Evolutionary conservation across 1,139 yeast genomes (phyloP), one percentile per base, ranked within the genome.

Genomic region (Pichia sp.): DNA sequence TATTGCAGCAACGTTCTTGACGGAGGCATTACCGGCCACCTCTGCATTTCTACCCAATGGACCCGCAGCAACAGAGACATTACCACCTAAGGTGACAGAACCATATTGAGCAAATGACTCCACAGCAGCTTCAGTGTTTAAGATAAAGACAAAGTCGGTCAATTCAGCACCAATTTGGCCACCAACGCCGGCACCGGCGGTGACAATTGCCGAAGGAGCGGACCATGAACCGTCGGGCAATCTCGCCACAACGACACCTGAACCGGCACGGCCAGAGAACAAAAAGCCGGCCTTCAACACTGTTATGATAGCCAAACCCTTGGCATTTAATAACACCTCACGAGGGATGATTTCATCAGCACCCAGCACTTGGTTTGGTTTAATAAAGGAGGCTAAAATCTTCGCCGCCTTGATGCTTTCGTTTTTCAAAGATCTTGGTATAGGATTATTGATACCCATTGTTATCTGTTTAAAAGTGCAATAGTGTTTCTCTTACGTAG

Each of bases 171-270:
- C 98, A 48, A 91, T 75, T 63, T 87, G 94, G 29, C 98, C 98
- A 40, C 98, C 98, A 5, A 93, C 96, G 53, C 98, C 97, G 3
- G 96, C 97, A 50, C 98, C 98, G 1, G 96, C 97, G 19, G 96
- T 84, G 34, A 78, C 80, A 50, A 91, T 82, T 9, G 96, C 98
- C 3, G 95, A 81, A 2, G 98, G 98, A 1, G 97, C 93, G n/a
- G 96, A 86, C 98, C 98, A 91, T 1, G 78, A 62, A 1, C 97
- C 97, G 60, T 91, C 98, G 2, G 93, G 93, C 36, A 91, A 69
- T 44, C 97, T 69, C 6, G 97, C 96, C 21, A 91, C 93, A 45
- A 91, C 83, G 24, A 91, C 86, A 45, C 98, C 98, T 1, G 96
- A 85, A 18, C 98, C 98, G 2, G 96, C 97, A 58, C 98, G 75